Percentiles rank a stretch among this genome's conserved stretches.
Conservation (phyloP, 768 basidiomycete genomes). For the Naganishia friedmannii region DNA sequence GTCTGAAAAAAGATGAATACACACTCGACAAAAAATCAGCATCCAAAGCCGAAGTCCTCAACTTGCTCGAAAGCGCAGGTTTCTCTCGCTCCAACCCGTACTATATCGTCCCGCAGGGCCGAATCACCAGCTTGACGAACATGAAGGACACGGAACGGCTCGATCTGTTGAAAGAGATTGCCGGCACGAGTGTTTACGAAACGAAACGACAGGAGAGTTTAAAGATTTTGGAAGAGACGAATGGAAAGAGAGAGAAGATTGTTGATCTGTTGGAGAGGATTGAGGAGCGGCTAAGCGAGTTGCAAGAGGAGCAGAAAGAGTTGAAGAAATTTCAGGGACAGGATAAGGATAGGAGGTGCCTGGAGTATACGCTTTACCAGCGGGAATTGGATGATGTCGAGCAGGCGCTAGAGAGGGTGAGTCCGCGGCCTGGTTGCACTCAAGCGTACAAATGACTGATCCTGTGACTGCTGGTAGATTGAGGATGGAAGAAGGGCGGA, state of each 20-base stretch:
- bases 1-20: constrained; percentile 98
- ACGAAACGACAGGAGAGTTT: constrained; percentile 85
- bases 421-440: too few species aligned
- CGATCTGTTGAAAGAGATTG: constrained; percentile 93
- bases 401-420: constrained; percentile 77
- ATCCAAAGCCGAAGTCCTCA: constrained; percentile 96
- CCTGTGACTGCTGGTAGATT: constrained; percentile 42
- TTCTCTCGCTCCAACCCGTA: constrained; percentile 99
- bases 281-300: constrained; percentile 79
- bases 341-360: constrained; percentile 86
- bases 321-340: constrained; percentile 88
- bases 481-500: constrained; percentile 71
- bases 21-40: constrained; percentile 92
- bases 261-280: constrained; percentile 84
- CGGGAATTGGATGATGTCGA: constrained; percentile 85
- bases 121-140: constrained; percentile 93
- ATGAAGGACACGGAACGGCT: constrained; percentile 93
- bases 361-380: constrained; percentile 92
- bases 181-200: constrained; percentile 97
- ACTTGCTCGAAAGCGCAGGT: constrained; percentile 89
- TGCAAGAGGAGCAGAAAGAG: constrained; percentile 98
- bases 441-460: too few species aligned
- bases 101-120: constrained; percentile 97
- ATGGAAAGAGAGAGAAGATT: constrained; percentile 82
- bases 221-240: constrained; percentile 94